Evolutionary conservation across 1,284 basidiomycete species (phyloP).

Genomic region (Serendipita sp.): DNA sequence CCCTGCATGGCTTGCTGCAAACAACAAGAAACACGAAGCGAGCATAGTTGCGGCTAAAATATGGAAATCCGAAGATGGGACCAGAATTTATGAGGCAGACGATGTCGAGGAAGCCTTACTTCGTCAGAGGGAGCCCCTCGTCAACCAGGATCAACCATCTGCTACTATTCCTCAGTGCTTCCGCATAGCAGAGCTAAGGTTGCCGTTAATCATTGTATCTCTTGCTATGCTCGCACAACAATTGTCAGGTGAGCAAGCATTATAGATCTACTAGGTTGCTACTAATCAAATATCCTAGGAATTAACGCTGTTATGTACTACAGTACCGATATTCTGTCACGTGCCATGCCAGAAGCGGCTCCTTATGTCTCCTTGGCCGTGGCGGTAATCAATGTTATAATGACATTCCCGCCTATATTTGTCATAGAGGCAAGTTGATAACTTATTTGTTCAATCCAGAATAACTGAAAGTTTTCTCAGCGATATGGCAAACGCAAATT

Average conservation of each 20-base stretch:
- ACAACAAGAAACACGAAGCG: constrained; percentile 36
- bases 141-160: constrained; percentile 23
- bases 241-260: constrained; percentile 41
- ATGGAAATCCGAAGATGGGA: constrained; percentile 29
- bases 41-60: constrained; percentile 32
- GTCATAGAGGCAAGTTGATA: constrained; percentile 56
- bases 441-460: neutral
- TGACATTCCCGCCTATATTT: constrained; percentile 72
- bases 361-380: constrained; percentile 67
- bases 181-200: constrained; percentile 40
- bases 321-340: constrained; percentile 72
- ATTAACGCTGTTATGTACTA: constrained; percentile 76
- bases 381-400: constrained; percentile 65
- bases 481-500: constrained; percentile 50
- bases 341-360: constrained; percentile 60
- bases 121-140: constrained; percentile 18
- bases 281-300: constrained; percentile 17
- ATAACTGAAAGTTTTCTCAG: constrained; percentile 23
- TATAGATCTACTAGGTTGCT: neutral
- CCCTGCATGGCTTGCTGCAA: constrained; percentile 45
- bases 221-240: constrained; percentile 70
- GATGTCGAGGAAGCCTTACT: constrained; percentile 17
- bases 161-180: constrained; percentile 25
- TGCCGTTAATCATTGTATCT: constrained; percentile 55
- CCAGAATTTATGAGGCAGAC: constrained; percentile 22